Evolutionary conservation across 768 basidiomycete genomes (phyloP).

Genomic region (Phaeolepiota aurea): DNA sequence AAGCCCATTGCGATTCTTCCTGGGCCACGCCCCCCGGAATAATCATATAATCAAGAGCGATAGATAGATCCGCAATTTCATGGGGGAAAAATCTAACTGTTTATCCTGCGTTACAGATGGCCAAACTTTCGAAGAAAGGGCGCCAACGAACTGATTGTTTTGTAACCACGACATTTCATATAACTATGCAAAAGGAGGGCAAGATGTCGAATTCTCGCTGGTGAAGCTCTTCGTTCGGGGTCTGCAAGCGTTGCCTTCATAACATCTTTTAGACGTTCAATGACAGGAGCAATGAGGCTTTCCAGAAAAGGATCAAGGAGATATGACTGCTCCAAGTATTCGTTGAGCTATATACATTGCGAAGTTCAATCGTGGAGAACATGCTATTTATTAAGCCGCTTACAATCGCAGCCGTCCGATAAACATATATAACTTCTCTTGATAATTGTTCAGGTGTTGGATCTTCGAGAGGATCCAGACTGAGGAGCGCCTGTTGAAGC

Average conservation of each 20-base stretch:
- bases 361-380: neutral
- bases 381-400: neutral
- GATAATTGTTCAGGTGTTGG: too few relatives aligned
- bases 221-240: constrained; percentile 18
- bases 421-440: too few relatives aligned
- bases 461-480: constrained; percentile 32
- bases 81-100: constrained; percentile 93
- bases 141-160: constrained; percentile 71
- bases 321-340: constrained; percentile 91
- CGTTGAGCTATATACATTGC: constrained; percentile 51
- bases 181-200: constrained; percentile 67
- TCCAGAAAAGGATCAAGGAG: constrained; percentile 88
- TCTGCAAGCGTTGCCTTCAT: constrained; percentile 32
- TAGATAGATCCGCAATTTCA: constrained; percentile 72
- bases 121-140: constrained; percentile 2
- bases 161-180: constrained; percentile 84
- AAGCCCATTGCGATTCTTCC: constrained; percentile 54
- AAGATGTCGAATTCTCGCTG: constrained; percentile 39
- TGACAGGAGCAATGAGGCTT: constrained; percentile 65
- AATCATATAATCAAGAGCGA: constrained; percentile 61
- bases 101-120: constrained; percentile 3
- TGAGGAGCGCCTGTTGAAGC: constrained; percentile 42
- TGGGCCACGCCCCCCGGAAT: constrained; percentile 33
- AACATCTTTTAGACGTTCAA: constrained; percentile 51
- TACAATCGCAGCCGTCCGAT: too few relatives aligned